phyloP scores from a whole-genome alignment of 2,329 filamentous ascomycete genomes.

The Emydomyces testavorans region DNA sequence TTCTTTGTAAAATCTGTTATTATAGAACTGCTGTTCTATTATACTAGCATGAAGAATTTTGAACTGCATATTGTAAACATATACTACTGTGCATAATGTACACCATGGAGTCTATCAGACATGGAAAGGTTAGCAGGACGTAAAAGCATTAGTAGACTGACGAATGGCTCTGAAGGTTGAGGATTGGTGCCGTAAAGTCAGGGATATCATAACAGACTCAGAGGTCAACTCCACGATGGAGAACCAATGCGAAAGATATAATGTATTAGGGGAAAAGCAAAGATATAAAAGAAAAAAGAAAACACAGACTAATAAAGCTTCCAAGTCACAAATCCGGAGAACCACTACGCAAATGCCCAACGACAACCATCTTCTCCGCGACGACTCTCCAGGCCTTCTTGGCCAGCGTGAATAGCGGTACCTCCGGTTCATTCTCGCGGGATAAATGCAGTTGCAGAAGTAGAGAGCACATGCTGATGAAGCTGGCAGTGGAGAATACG shows the following conservation, averaged over 20 bases:
- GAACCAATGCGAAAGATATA: neutral
- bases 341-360: slow-evolving; percentile 1
- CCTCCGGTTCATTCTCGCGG: slow-evolving; percentile 49
- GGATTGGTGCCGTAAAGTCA: neutral
- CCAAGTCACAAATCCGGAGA: neutral
- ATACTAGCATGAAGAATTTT: too few relatives aligned
- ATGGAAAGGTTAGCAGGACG: too few relatives aligned
- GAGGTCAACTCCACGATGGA: neutral
- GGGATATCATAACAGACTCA: neutral
- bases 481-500: slow-evolving; percentile 64
- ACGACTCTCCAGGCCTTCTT: slow-evolving; percentile 33
- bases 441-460: slow-evolving; percentile 55
- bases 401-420: slow-evolving; percentile 45
- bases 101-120: too few relatives aligned
- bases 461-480: slow-evolving; percentile 60
- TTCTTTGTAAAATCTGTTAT: too few relatives aligned
- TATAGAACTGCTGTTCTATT: too few relatives aligned
- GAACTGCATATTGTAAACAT: too few relatives aligned
- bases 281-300: neutral
- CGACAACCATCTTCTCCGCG: slow-evolving; percentile 18
- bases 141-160: neutral
- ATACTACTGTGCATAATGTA: too few relatives aligned
- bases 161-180: neutral
- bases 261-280: neutral
- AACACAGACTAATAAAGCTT: neutral